Percentiles rank a stretch among this genome's conserved stretches.
Conservation (phyloP, 2,329 filamentous ascomycete species). For the Furcasterigmium furcatum region DNA sequence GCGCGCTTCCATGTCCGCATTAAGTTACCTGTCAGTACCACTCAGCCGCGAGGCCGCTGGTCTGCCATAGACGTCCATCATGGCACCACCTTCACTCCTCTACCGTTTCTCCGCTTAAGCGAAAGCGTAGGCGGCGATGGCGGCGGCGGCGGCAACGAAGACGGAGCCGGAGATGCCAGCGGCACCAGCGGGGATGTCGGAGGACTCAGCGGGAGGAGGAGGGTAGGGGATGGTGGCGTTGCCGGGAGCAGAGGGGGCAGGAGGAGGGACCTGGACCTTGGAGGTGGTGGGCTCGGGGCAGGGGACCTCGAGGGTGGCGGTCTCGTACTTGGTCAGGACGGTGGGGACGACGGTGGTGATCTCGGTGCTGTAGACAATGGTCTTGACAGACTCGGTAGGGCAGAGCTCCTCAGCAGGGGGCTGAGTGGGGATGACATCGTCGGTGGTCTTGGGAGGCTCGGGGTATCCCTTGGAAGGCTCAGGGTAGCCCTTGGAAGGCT, state of each 20-base stretch:
- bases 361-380: slow-evolving; percentile 46
- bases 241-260: slow-evolving; percentile 11
- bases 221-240: slow-evolving; percentile 16
- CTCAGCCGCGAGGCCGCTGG: too few species aligned
- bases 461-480: slow-evolving; percentile 11
- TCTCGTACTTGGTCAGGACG: slow-evolving; percentile 49
- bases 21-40: too few species aligned
- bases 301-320: slow-evolving; percentile 31
- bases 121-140: slow-evolving; percentile 50
- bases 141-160: slow-evolving; percentile 51
- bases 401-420: slow-evolving; percentile 18
- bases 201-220: slow-evolving; percentile 33
- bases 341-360: slow-evolving; percentile 54
- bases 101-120: slow-evolving; percentile 35
- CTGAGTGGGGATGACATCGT: slow-evolving; percentile 5
- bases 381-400: slow-evolving; percentile 40
- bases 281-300: slow-evolving; percentile 30
- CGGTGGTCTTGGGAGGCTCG: slow-evolving; percentile 1
- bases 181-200: slow-evolving; percentile 44
- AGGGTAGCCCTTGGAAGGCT: background rate
- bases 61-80: too few species aligned
- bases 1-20: background rate
- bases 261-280: slow-evolving; percentile 15
- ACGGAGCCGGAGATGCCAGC: slow-evolving; percentile 50
- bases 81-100: background rate